Base-by-base conservation (phyloP, 177 flowering plant species). In the Telopea speciosissima region DNA sequence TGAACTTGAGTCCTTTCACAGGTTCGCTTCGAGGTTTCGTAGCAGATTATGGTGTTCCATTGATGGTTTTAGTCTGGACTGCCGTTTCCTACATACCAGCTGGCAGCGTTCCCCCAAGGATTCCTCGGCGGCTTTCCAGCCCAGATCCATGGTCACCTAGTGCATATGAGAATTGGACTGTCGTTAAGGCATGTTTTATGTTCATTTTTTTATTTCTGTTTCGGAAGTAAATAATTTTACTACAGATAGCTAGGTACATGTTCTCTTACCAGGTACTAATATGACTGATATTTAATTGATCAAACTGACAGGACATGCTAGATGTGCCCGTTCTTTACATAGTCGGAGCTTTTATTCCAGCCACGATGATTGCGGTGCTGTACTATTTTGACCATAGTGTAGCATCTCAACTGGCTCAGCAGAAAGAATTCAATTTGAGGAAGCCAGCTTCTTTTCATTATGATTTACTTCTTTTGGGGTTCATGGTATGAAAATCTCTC, bases 101-200 rank as follows among this genome's bases (percentile, higher is more conserved):
- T 8, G 72, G 77, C 62, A 80, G 66, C 78, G 91, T 96, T 62
- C 99, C 98, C 0, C 74, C 83, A 62, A 97, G 99, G 31, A 93
- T 96, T 62, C 99, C 99, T 0, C 71, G 97, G 23, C 97, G 98
- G 52, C 97, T 96, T 62, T 83, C 80, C 54, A 96, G 99, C 81
- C 99, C 99, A 45, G 91, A 91, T 73, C 99, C 99, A 17, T 96
- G 99, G 99, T 93, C 99, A 4, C 97, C 95, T 74, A 96, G 98
- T 74, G 99, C 98, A 19, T 96, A 93, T 81, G 87, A 71, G 36
- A 96, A 96, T 72, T 96, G 99, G 99, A 93, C 95, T 21, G 98
- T 96, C 0, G 76, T 91, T 68, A 93, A 85, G 90, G 99, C 70
- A 82, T 59, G 82, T 54, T 67, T 67, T 21, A 9, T 49, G 40